phyloP scores from a whole-genome alignment of 176 grass and related monocot species.

The Saccharum spontaneum region DNA sequence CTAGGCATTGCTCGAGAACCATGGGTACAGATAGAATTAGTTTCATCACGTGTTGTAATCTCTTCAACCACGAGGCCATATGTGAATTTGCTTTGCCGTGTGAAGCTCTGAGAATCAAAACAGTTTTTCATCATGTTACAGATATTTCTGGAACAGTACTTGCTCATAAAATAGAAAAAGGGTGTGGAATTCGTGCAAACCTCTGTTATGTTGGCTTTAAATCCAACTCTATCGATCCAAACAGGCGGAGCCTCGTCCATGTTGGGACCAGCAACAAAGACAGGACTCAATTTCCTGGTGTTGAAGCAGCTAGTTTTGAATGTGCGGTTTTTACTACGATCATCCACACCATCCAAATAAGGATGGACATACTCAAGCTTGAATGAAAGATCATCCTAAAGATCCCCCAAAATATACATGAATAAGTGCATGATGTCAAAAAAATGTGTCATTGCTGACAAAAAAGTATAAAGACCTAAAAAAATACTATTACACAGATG shows the following conservation, averaged over 20 bases:
- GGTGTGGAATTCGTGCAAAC: conserved; percentile 32
- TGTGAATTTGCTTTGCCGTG: conserved; percentile 88
- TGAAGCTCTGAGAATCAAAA: conserved; percentile 70
- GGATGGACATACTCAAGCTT: conserved; percentile 90
- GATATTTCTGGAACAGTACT: conserved; percentile 3
- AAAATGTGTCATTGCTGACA: neutral
- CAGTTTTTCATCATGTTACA: conserved; percentile 29
- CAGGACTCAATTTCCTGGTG: conserved; percentile 87
- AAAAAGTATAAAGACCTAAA: conserved; percentile 9
- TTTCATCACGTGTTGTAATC: conserved; percentile 85
- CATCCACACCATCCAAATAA: conserved; percentile 81
- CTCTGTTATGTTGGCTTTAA: conserved; percentile 98
- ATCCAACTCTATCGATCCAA: conserved; percentile 86
- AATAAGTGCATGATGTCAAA: conserved; percentile 16
- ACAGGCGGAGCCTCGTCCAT: conserved; percentile 87
- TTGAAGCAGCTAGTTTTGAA: conserved; percentile 93
- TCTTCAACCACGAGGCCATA: conserved; percentile 92
- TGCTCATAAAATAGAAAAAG: neutral
- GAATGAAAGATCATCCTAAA: conserved; percentile 92
- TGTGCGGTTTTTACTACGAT: conserved; percentile 78
- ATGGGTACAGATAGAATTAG: conserved; percentile 84
- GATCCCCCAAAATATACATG: neutral
- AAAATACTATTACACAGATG: neutral
- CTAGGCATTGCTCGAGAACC: conserved; percentile 76
- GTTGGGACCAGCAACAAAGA: conserved; percentile 84